A percentile compares a stretch with the other conserved stretches of the same genome.
Evolutionary conservation across 352 stramenopile species (phyloP).

Genomic region (Phytophthora tentaculata): DNA sequence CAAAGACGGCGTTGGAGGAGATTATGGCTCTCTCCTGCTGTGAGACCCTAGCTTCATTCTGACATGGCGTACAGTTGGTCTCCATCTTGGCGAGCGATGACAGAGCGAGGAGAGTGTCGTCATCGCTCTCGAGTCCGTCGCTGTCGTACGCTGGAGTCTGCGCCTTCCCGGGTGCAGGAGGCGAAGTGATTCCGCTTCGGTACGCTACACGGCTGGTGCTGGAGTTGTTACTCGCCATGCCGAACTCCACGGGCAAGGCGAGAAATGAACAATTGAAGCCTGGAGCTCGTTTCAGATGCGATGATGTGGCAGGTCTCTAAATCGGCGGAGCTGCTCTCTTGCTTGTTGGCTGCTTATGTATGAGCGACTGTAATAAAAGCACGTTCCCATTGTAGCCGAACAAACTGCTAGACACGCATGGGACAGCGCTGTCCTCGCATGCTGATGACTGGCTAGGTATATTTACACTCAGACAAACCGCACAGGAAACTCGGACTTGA

Average conservation of each 20-base stretch:
- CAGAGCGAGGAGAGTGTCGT: constrained; percentile 37
- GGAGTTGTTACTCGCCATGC: constrained; percentile 43
- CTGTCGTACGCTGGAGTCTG: constrained; percentile 22
- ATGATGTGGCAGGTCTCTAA: constrained; percentile 24
- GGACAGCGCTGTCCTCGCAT: constrained; percentile 1
- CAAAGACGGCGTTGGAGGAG: constrained; percentile 9
- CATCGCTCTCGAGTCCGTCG: constrained; percentile 36
- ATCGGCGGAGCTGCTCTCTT: not conserved
- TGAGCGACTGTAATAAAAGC: constrained; percentile 12
- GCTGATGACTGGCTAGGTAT: constrained; percentile 18
- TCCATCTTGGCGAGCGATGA: constrained; percentile 41
- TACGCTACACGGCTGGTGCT: constrained; percentile 10
- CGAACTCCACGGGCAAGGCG: constrained; percentile 26
- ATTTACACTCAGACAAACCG: constrained; percentile 23
- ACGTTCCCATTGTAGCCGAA: constrained; percentile 23
- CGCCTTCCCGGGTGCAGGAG: constrained; percentile 10
- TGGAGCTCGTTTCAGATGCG: constrained; percentile 32
- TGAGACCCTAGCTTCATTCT: constrained; percentile 13
- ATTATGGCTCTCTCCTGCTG: constrained; percentile 12
- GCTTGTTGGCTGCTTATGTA: constrained; percentile 28
- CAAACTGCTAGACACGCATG: constrained; percentile 29
- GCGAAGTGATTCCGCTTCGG: constrained; percentile 13
- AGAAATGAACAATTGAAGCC: constrained; percentile 31
- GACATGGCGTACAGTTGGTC: constrained; percentile 9
- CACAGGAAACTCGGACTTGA: constrained; percentile 15